phyloP scores from a whole-genome alignment of 306 rosid species.

The Vachellia pachyceras region DNA sequence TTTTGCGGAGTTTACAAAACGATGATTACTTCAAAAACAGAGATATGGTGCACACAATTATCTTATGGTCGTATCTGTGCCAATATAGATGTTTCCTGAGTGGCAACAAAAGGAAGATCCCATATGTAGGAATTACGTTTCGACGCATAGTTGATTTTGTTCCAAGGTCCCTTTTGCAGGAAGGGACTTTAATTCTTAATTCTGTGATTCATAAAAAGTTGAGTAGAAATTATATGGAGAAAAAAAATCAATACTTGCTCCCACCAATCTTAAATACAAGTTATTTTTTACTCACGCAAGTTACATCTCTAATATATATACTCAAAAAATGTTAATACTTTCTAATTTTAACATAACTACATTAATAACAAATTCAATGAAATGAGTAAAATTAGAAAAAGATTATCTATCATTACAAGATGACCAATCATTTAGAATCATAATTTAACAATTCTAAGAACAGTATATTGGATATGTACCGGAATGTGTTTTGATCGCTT shows the following conservation, averaged over 20 bases:
- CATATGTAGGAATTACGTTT: conserved; percentile 20
- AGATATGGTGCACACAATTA: not conserved
- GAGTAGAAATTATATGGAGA: not conserved
- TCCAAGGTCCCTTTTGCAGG: not conserved
- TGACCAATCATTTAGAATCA: not conserved
- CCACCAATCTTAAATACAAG: not conserved
- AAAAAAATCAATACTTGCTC: not conserved
- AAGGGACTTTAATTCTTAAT: not conserved
- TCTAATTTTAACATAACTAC: no score
- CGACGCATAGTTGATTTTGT: conserved; percentile 20
- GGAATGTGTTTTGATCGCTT: no score
- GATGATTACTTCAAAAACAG: not conserved
- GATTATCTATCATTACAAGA: no score
- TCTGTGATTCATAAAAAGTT: not conserved
- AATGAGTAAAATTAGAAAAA: no score
- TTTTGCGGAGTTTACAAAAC: not conserved
- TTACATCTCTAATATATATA: no score
- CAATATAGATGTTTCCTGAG: not conserved
- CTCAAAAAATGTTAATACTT: no score
- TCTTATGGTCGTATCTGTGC: not conserved
- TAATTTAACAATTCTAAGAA: not conserved
- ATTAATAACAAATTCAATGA: no score
- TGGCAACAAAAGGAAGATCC: conserved; percentile 22
- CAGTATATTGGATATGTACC: not conserved
- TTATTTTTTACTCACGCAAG: not conserved